Base-by-base conservation (phyloP, 2,329 filamentous ascomycete species). In the Cercospora sp. region DNA sequence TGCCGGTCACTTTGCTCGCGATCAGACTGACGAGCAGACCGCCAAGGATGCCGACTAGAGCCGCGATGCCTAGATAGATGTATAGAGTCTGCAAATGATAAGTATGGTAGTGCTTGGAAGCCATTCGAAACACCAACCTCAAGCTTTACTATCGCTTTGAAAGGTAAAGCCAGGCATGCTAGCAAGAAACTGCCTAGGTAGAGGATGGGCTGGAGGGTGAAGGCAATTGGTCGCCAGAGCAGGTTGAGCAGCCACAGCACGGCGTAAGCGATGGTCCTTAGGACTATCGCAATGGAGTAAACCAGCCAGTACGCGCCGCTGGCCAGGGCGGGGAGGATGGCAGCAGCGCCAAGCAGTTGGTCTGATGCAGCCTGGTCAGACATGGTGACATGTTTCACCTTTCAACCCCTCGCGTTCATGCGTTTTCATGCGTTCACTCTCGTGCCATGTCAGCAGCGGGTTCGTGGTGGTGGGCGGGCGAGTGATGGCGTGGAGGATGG, bases 31-130 rank as follows among this genome's bases (percentile, higher is more conserved):
- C 78, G 18, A 86, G 71, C 61, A 88, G 78, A 62, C 91, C 91
- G 30, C 88, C 82, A 10, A 87, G 61, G 63, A 89, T 80, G n/a
- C 92, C 92, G 63, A 92, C 83, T 18, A 91, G 79, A 34, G 87
- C 84, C 7, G 91, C 92, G 26, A 88, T 85, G 60, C 88, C 88
- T 58, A 93, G 82, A 74, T 85, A 90, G 74, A 85, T 84, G 75
- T 83, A 85, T 53, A 85, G 73, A 7, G 81, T 82, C 82, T 84
- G 71, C 79, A 78, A 21, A 67, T 59, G 80, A 43, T 72, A 49
- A 72, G 63, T 37, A 64, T 43, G 18, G 37, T 16, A 62, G 34
- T 18, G 26, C 13, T 32, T 40, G 28, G 1, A 10, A 28, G 24
- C 5, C 34, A 21, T 21, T 24, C 18, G 6, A 7, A 32, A 40